Base-by-base conservation (phyloP, 1,284 basidiomycete species). In the Ceratobasidium sp. region DNA sequence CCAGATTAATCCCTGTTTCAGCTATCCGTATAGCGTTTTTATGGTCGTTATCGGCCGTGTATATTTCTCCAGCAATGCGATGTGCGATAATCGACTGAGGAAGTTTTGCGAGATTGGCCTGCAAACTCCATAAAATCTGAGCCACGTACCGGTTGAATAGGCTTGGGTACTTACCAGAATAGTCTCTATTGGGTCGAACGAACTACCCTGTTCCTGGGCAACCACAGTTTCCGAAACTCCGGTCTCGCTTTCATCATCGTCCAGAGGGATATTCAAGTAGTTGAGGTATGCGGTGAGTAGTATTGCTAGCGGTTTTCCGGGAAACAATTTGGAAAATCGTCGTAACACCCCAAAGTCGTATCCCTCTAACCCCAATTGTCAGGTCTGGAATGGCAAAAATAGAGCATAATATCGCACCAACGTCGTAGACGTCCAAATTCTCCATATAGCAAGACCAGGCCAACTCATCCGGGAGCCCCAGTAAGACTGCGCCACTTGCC, bases 361-460 rank as follows among this genome's bases (percentile, higher is more conserved):
- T 36, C 82, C 85, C 75, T 82, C 87, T 90, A 72, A 47, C 29
- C 56, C 25, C 49, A 11, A 36, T 4, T 36, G 49, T n/a, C 2
- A 42, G 19, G 64, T 66, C n/a, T n/a, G n/a, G n/a, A n/a, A 57
- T 4, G 21, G 21, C 25, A 50, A 50, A 27, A 25, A 27, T 2
- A 21, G 47, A 50, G 25, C 25, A 14, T 27, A 13, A 6, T 21
- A 25, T 16, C 85, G 73, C 75, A 93, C 90, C 84, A 11, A 93
- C 81, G 7, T 81, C 82, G n/a, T 83, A 83, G 50, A 81, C 82
- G 75, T 98, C 88, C 56, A 81, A 85, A 73, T 87, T 85, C 74
- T 98, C 93, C 46, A 98, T 80, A 71, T 83, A 86, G 19, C 92
- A 77, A 36, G 79, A 82, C 94, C 94, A 97, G 0, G 91, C 91